Evolutionary conservation across 106 monocot genomes (phyloP).

Genomic region (Apostasia ramifera): DNA sequence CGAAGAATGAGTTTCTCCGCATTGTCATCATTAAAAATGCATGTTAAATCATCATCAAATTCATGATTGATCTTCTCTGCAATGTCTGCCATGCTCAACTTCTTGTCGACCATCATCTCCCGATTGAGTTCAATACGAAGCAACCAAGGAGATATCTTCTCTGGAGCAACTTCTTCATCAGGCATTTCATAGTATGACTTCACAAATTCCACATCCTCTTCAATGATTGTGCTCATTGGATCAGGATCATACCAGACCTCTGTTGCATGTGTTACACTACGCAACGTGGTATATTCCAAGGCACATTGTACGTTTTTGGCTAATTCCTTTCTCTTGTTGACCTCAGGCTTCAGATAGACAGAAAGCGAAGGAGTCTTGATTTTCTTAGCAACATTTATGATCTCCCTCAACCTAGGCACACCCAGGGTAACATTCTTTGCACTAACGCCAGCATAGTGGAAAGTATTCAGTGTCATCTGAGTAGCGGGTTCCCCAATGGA

Average conservation of each 20-base stretch:
- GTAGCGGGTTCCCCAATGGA: constrained; percentile 99
- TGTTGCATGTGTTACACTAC: constrained; percentile 96
- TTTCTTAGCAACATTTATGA: constrained; percentile 99
- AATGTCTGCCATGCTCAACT: constrained; percentile 93
- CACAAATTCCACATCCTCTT: constrained; percentile 98
- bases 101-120: constrained; percentile 97
- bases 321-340: constrained; percentile 70
- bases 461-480: constrained; percentile 98
- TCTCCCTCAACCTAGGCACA: constrained; percentile 94
- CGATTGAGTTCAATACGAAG: constrained; percentile 56
- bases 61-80: constrained; percentile 91
- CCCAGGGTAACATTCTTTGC: constrained; percentile 99
- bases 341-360: constrained; percentile 80
- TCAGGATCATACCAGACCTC: constrained; percentile 99
- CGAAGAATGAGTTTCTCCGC: constrained; percentile 90
- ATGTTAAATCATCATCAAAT: constrained; percentile 88
- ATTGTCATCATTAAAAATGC: constrained; percentile 98
- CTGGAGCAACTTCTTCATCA: constrained; percentile 89
- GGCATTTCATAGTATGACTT: constrained; percentile 99
- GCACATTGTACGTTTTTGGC: constrained; percentile 98
- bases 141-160: constrained; percentile 98
- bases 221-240: constrained; percentile 85
- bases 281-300: constrained; percentile 90
- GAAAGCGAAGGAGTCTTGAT: constrained; percentile 98
- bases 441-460: constrained; percentile 99